Base-by-base conservation (phyloP, 163 green algal species). In the Prototheca cutis region DNA sequence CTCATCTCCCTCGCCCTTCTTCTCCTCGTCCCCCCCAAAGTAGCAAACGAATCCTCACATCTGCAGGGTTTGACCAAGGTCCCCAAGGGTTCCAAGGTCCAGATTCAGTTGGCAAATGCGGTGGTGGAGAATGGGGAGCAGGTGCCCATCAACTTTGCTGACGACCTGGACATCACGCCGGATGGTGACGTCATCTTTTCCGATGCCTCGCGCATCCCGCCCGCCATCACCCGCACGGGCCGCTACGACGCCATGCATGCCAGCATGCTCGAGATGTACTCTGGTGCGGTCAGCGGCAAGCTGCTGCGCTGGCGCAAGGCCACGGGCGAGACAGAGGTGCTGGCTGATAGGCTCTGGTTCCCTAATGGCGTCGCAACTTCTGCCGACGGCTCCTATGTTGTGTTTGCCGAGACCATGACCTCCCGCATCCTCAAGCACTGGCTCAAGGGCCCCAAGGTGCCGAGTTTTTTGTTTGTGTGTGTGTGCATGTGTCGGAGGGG, bases 281-380 rank as follows among this genome's bases (percentile, higher is more conserved):
- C 85, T 69, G 84, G 84, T 8, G 27, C 17, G 2, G 30, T 69
- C 18, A 74, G 53, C 2, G 85, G 85, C 3, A 71, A 81, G 5
- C 64, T 93, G 59, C 61, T 90, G 51, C 55, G 40, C 21, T 85
- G 85, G 63, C 66, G 79, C 59, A 67, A 77, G 0, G 39, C 36
- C 8, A 80, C 61, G 6, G 55, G 61, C 24, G 40, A 55, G 8
- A 86, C 81, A 1, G 25, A 59, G 10, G 62, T 83, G 36, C 57
- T 93, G n/a, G 63, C 72, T 1, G 63, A 74, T 19, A 63, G 59
- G 24, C 47, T 89, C n/a, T 81, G 66, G 65, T 78, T 74, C 39
- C 68, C 81, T 29, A 93, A 93, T 40, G 87, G 86, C 25, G 80
- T 92, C 23, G 80, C 86, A 13, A 59, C 90, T 33, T 57, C 72